Evolutionary conservation across 352 stramenopile species (phyloP).

Genomic region (Globisporangium sylvaticum): DNA sequence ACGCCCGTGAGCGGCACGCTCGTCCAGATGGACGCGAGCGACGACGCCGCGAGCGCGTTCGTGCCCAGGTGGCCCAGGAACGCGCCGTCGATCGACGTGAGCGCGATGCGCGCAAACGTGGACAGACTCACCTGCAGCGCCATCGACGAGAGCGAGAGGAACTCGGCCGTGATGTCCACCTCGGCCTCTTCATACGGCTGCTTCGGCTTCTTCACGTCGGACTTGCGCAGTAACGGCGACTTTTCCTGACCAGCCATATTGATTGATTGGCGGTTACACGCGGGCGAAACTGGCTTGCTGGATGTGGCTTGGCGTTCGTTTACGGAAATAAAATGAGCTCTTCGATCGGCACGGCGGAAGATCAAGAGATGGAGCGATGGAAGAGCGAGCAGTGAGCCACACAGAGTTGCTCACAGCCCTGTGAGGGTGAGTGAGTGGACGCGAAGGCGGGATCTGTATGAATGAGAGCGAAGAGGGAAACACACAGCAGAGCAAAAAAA

Average conservation of each 20-base stretch:
- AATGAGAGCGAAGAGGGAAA: too few species aligned
- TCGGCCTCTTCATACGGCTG: constrained; percentile 24
- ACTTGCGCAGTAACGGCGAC: constrained; percentile 9
- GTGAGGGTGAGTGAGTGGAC: not conserved
- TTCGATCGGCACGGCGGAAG: not conserved
- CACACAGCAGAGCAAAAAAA: too few species aligned
- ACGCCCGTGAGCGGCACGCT: constrained; percentile 62
- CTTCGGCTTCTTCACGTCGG: not conserved
- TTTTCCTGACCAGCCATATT: constrained; percentile 10
- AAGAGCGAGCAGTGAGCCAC: too few species aligned
- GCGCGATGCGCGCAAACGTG: constrained; percentile 73
- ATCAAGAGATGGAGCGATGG: not conserved
- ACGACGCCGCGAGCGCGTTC: constrained; percentile 66
- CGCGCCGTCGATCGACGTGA: constrained; percentile 74
- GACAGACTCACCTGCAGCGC: constrained; percentile 76
- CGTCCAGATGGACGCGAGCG: constrained; percentile 73
- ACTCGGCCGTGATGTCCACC: constrained; percentile 54
- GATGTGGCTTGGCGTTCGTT: constrained; percentile 2
- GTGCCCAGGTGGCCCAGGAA: constrained; percentile 77
- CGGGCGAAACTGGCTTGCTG: not conserved
- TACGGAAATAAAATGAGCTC: constrained; percentile 12
- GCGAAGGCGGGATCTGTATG: not conserved
- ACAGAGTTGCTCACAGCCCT: too few species aligned
- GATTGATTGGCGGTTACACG: not conserved
- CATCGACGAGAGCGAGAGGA: constrained; percentile 68